Evolutionary conservation across 345 rosid genomes (phyloP).

Genomic region (Lepidium didymum): DNA sequence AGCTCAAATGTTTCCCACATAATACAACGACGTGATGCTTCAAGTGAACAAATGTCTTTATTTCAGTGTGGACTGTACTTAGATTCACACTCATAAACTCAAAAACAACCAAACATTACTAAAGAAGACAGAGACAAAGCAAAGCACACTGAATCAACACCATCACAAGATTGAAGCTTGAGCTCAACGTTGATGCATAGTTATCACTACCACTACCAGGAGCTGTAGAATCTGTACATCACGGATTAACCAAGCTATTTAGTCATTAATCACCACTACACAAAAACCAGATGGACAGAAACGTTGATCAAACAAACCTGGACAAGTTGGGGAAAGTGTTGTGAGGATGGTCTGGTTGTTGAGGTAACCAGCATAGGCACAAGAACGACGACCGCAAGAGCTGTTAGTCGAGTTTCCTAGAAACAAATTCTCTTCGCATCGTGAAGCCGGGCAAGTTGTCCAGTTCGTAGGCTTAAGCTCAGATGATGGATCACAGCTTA

Average conservation of each 20-base stretch:
- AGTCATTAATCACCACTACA: not conserved
- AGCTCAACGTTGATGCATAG: conserved; percentile 27
- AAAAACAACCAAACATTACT: conserved; percentile 2
- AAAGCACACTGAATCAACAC: conserved; percentile 26
- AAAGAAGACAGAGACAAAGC: conserved; percentile 31
- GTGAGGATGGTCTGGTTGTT: conserved; percentile 38
- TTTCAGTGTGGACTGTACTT: conserved; percentile 22
- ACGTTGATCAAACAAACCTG: conserved; percentile 1
- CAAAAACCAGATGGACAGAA: not conserved
- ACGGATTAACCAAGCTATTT: not conserved
- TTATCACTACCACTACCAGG: conserved; percentile 12
- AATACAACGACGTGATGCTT: not conserved
- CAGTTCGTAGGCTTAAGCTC: conserved; percentile 22
- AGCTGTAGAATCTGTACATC: conserved; percentile 27
- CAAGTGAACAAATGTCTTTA: conserved; percentile 6
- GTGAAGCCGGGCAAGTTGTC: conserved; percentile 49
- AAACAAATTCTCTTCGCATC: conserved; percentile 33
- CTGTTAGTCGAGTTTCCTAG: conserved; percentile 37
- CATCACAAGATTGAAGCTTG: conserved; percentile 27
- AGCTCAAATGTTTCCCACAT: not conserved
- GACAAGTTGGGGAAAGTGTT: conserved; percentile 27
- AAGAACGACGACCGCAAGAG: conserved; percentile 39
- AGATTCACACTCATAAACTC: conserved; percentile 8
- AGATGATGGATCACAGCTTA: conserved; percentile 59
- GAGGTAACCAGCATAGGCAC: conserved; percentile 63